A percentile compares a stretch with the other conserved stretches of the same genome.
Evolutionary conservation across 1,284 basidiomycete genomes (phyloP).

Genomic region (Rhodotorula glutinis): DNA sequence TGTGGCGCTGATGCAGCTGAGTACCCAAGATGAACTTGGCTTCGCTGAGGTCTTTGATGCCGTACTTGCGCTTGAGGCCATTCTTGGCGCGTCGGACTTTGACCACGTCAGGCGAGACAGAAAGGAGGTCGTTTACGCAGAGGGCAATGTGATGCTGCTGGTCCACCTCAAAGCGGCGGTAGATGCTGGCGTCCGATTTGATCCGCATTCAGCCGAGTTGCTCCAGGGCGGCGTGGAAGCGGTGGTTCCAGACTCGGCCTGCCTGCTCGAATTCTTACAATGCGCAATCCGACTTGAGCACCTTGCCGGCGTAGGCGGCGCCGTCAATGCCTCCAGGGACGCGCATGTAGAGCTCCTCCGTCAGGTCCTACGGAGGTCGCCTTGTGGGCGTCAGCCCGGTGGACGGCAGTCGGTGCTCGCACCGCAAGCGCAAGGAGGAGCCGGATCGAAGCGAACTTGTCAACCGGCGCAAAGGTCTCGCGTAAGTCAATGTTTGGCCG

Average conservation of each 20-base stretch:
- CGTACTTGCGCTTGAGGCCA: slow-evolving; percentile 31
- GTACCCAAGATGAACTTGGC: background rate
- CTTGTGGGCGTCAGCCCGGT: slow-evolving; percentile 52
- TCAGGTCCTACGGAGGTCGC: slow-evolving; percentile 52
- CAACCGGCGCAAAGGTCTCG: slow-evolving; percentile 52
- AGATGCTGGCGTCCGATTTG: slow-evolving; percentile 42
- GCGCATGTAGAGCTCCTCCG: slow-evolving; percentile 51
- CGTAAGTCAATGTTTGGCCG: slow-evolving; percentile 51
- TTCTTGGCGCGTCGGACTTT: slow-evolving; percentile 42
- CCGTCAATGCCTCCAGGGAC: slow-evolving; percentile 44
- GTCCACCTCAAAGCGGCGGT: background rate
- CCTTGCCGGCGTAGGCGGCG: slow-evolving; percentile 3
- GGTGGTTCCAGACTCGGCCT: slow-evolving; percentile 47
- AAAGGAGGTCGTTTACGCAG: slow-evolving; percentile 49
- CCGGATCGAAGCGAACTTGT: slow-evolving; percentile 47
- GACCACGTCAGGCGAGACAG: slow-evolving; percentile 33
- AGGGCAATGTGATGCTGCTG: slow-evolving; percentile 39
- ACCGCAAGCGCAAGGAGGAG: slow-evolving; percentile 50
- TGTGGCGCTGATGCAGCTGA: no score
- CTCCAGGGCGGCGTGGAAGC: slow-evolving; percentile 41
- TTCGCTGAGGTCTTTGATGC: no score
- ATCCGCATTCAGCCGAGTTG: slow-evolving; percentile 42
- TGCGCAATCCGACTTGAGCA: slow-evolving; percentile 32
- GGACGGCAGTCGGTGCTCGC: slow-evolving; percentile 44
- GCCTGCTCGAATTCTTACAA: slow-evolving; percentile 52